A percentile compares a stretch with the other conserved stretches of the same genome.
Conservation (phyloP, 2,329 filamentous ascomycete species). For the Penicillium brevicompactum region DNA sequence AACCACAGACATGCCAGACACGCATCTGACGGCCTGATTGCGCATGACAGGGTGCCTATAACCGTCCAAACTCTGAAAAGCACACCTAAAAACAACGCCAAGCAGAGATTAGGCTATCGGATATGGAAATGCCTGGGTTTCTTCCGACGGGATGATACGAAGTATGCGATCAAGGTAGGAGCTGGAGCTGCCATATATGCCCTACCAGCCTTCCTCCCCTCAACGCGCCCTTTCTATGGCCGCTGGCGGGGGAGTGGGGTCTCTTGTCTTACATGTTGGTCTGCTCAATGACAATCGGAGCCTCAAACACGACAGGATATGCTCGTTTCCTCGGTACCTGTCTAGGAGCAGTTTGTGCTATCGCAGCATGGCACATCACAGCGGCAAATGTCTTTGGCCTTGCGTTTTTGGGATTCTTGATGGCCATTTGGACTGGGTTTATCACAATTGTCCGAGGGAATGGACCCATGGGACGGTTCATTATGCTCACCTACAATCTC, state of each 20-base stretch:
- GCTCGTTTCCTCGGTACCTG: conserved; percentile 85
- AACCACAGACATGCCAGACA: conserved; percentile 4
- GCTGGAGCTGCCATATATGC: conserved; percentile 87
- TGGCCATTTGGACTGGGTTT: conserved; percentile 83
- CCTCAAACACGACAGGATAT: conserved; percentile 88
- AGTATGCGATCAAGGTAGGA: conserved; percentile 90
- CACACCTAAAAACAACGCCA: conserved; percentile 14
- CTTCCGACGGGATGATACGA: conserved; percentile 66
- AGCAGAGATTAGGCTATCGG: conserved; percentile 43
- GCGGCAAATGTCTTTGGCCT: conserved; percentile 73
- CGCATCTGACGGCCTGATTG: conserved; percentile 8
- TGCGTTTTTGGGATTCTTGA: conserved; percentile 78
- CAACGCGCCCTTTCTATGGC: conserved; percentile 76
- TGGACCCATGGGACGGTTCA: conserved; percentile 89
- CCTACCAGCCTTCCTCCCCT: conserved; percentile 79
- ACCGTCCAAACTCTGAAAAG: conserved; percentile 2
- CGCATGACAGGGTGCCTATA: conserved; percentile 11
- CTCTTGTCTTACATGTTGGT: conserved; percentile 97
- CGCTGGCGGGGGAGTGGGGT: conserved; percentile 95
- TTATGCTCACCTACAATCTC: conserved; percentile 93
- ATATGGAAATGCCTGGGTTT: conserved; percentile 50
- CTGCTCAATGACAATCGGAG: conserved; percentile 95
- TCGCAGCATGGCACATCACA: conserved; percentile 76
- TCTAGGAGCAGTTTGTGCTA: conserved; percentile 74
- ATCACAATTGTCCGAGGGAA: conserved; percentile 83